Base-by-base conservation (phyloP, 148 eudicot genomes). In the Vaccinium corymbosum region DNA sequence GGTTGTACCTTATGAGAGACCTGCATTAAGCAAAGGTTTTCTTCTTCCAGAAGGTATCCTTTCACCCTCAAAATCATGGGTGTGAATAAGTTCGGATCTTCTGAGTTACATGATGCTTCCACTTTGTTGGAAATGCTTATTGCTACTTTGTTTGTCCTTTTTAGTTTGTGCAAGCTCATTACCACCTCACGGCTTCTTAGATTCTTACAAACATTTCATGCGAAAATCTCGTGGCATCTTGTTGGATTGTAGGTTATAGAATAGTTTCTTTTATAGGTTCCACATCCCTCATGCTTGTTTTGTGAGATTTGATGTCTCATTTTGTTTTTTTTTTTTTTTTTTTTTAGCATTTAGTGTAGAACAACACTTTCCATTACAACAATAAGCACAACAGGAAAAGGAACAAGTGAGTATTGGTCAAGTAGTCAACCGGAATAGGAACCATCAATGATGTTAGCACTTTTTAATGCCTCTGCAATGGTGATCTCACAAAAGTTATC, bases 1-100 rank as follows among this genome's bases (percentile, higher is more conserved):
- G 99, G 98, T 94, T 86, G 90, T 92, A 75, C 99, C 99, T 62
- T 97, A 97, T 89, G 99, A 97, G 91, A 93, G 99, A 88, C 99
- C 99, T 86, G 99, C 99, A 52, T 86, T 97, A 84, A 97, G 99
- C 92, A 97, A 97, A 91, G 99, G 99, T 35, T 97, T 89, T 90
- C 89, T 97, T 83, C 98, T 97, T 84, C 99, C 98, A 53, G 99
- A 97, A 97, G 99, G 99, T 97, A 90, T 83, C 70, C 79, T 56
- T 68, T 82, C 85, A 80, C 7, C 46, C 17, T 73, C 61, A 19
- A 50, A 22, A 22, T 66, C 66, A 7, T 79, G 57, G 14, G 17
- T 83, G 15, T 38, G 48, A 12, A 3, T 49, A 6, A 4, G 70
- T 42, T 75, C 17, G 16, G 20, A 46, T 74, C 55, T 83, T 81